A percentile compares a stretch with the other conserved stretches of the same genome.
These are phyloP conservation scores for Talinum fruticosum DNA, from an alignment of 148 eudicot genomes.

Conservation along the genomic window DNA sequence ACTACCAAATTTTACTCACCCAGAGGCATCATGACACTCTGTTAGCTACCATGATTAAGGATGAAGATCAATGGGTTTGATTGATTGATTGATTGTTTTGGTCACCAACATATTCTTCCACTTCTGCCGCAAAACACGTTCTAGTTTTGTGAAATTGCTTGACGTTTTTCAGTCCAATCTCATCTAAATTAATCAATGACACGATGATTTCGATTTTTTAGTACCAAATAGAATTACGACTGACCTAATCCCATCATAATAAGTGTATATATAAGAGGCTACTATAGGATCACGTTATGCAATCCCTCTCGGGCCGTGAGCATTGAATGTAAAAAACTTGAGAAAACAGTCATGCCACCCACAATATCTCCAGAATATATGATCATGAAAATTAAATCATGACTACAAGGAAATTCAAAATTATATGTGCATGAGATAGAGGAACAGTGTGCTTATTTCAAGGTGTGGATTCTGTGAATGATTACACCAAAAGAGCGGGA, in stretches of 20 bases:
- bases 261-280: too few relatives aligned
- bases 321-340: background rate
- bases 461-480: background rate
- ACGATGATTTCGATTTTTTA: background rate
- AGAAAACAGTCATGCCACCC: background rate
- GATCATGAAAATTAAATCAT: background rate
- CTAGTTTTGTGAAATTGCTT: too few relatives aligned
- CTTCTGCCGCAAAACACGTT: background rate
- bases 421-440: too few relatives aligned
- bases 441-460: too few relatives aligned
- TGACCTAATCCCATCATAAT: background rate
- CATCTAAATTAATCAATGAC: background rate
- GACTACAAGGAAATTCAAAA: background rate
- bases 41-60: too few relatives aligned
- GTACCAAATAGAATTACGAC: background rate
- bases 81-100: background rate
- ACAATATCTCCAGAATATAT: background rate
- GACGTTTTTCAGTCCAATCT: background rate
- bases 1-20: background rate
- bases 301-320: too few relatives aligned
- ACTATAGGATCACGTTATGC: too few relatives aligned
- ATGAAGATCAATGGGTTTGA: too few relatives aligned
- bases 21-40: slow-evolving; percentile 2
- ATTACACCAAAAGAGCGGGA: background rate
- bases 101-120: background rate